Evolutionary conservation across 352 stramenopile genomes (phyloP).

Genomic region (Phytopythium montanum): DNA sequence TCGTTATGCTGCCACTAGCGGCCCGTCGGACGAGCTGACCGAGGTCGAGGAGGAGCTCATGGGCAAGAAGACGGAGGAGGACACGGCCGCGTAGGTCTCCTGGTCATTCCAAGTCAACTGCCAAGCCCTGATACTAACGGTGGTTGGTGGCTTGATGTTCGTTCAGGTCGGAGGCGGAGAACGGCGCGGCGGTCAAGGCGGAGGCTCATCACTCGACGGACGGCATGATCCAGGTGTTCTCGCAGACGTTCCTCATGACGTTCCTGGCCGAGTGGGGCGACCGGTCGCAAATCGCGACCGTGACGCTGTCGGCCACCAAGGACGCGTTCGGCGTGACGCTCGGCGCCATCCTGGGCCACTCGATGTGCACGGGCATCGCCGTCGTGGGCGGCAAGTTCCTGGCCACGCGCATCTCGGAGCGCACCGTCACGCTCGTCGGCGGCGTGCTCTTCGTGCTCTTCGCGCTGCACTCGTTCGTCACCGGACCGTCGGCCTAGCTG

Average conservation of each 20-base stretch:
- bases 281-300: conserved; percentile 98
- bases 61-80: conserved; percentile 75
- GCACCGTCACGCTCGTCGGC: conserved; percentile 95
- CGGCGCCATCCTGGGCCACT: conserved; percentile 96
- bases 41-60: conserved; percentile 85
- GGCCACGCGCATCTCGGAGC: conserved; percentile 96
- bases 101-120: neutral
- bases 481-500: conserved; percentile 47
- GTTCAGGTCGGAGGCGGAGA: conserved; percentile 17
- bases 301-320: conserved; percentile 96
- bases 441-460: conserved; percentile 97
- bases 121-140: neutral
- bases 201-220: conserved; percentile 22
- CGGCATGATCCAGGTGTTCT: conserved; percentile 86
- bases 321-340: conserved; percentile 94
- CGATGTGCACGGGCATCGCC: conserved; percentile 97
- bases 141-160: neutral
- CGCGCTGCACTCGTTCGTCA: conserved; percentile 94
- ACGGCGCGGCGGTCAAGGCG: conserved; percentile 16
- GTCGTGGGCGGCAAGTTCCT: conserved; percentile 97
- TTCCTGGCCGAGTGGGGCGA: conserved; percentile 99
- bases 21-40: conserved; percentile 73
- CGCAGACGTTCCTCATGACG: conserved; percentile 96
- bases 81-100: conserved; percentile 43
- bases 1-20: conserved; percentile 20